Conservation (phyloP, 805 yeast genomes). For the Kockiozyma suomiensis region DNA sequence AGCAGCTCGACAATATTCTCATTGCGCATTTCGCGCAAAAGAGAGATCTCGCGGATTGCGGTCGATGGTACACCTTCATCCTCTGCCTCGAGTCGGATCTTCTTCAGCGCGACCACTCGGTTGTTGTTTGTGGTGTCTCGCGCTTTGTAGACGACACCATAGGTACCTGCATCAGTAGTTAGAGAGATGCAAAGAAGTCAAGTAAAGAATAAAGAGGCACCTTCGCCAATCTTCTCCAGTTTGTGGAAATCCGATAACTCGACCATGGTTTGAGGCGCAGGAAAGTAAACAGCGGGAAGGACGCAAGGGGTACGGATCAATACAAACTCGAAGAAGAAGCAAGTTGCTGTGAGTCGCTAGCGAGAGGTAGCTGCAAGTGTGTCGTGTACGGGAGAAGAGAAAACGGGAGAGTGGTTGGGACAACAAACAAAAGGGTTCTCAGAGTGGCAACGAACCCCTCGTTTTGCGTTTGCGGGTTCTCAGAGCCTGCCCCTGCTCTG, state of each 20-base stretch:
- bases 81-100: constrained; percentile 92
- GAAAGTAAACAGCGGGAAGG: neutral
- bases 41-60: constrained; percentile 93
- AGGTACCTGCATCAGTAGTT: constrained; percentile 59
- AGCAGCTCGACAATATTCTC: constrained; percentile 88
- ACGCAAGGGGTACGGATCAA: too few species aligned
- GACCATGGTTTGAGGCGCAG: constrained; percentile 53
- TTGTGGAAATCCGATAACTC: constrained; percentile 91
- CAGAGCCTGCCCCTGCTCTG: neutral
- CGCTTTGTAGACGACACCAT: constrained; percentile 97
- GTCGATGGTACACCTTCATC: constrained; percentile 99
- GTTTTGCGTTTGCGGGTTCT: neutral
- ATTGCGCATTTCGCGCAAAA: constrained; percentile 89
- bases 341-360: too few species aligned
- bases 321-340: too few species aligned
- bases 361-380: too few species aligned
- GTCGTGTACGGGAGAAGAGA: too few species aligned
- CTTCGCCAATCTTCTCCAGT: constrained; percentile 96
- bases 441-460: constrained; percentile 5
- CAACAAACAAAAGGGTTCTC: neutral
- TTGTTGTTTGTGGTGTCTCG: constrained; percentile 84
- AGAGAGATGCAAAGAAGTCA: neutral
- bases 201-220: constrained; percentile 47
- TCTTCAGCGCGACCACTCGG: constrained; percentile 93
- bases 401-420: neutral